These are phyloP conservation scores for Craterostigma plantagineum DNA, from an alignment of 257 asterid species.

Conservation along the genomic window DNA sequence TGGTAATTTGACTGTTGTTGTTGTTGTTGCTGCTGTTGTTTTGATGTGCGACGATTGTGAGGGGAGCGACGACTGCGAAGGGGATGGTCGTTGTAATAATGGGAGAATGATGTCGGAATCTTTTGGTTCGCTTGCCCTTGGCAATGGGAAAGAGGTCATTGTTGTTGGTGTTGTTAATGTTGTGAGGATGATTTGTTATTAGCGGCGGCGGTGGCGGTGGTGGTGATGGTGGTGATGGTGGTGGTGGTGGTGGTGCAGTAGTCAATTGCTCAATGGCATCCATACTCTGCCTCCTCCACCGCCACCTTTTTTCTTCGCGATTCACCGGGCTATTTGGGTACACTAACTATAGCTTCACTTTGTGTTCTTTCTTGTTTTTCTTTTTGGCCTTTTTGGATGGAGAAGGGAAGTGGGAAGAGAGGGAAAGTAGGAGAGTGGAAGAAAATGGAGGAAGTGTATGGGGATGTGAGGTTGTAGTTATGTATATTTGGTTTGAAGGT, in stretches of 20 bases:
- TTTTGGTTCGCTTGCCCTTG: slow-evolving; percentile 39
- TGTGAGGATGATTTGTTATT: background rate
- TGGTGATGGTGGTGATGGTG: no score
- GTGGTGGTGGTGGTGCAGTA: slow-evolving; percentile 9
- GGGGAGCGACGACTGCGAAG: slow-evolving; percentile 8
- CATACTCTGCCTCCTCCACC: slow-evolving; percentile 19
- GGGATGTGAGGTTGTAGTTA: slow-evolving; percentile 17
- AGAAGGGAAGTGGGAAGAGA: slow-evolving; percentile 6
- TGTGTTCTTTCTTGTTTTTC: background rate
- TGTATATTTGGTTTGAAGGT: background rate
- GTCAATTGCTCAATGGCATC: slow-evolving; percentile 18
- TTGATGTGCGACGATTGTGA: background rate
- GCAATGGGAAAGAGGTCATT: slow-evolving; percentile 18
- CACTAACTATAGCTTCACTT: background rate
- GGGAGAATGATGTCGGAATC: slow-evolving; percentile 32
- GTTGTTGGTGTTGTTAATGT: no score
- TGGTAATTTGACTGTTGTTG: background rate
- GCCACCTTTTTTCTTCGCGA: slow-evolving; percentile 16
- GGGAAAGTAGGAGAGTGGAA: slow-evolving; percentile 19
- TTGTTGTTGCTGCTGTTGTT: no score
- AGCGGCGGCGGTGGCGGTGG: background rate
- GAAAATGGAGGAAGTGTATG: slow-evolving; percentile 13
- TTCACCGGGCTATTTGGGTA: slow-evolving; percentile 2
- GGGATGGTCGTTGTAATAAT: slow-evolving; percentile 23
- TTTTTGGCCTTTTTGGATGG: slow-evolving; percentile 9